Percentiles rank a stretch among this genome's conserved stretches.
These are phyloP conservation scores for Biancaea sappan DNA, from an alignment of 306 rosid species.

Conservation along the genomic window DNA sequence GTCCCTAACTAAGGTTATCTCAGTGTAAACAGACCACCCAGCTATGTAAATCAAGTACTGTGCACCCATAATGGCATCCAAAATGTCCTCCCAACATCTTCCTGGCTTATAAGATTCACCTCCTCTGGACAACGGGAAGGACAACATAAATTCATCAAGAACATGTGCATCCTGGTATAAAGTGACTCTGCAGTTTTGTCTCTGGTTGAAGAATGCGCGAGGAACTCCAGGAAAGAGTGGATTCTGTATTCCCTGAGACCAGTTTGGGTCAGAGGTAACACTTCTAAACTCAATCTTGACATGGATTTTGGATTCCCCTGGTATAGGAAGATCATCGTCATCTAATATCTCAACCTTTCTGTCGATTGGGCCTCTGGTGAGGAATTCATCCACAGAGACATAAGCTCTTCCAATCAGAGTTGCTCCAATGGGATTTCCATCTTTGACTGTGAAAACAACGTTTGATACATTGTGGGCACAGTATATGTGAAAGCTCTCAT, in stretches of 20 bases:
- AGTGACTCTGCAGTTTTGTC: constrained; percentile 65
- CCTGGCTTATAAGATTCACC: constrained; percentile 24
- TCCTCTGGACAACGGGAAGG: constrained; percentile 21
- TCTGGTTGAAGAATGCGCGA: constrained; percentile 63
- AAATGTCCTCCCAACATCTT: constrained; percentile 86
- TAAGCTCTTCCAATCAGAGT: constrained; percentile 81
- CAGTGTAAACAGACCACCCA: constrained; percentile 76
- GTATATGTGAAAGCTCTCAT: constrained; percentile 56
- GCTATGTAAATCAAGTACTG: constrained; percentile 67
- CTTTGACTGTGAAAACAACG: constrained; percentile 72
- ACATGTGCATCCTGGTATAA: constrained; percentile 87
- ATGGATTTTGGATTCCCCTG: constrained; percentile 52
- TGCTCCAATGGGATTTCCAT: constrained; percentile 66
- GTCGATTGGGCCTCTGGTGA: constrained; percentile 30
- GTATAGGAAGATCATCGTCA: constrained; percentile 53
- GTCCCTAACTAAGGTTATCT: constrained; percentile 61
- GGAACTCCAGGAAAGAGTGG: constrained; percentile 59
- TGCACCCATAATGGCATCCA: constrained; percentile 58
- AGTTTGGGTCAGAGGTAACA: constrained; percentile 35
- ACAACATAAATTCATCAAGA: constrained; percentile 9
- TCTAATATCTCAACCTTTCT: constrained; percentile 62
- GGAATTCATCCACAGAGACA: constrained; percentile 50
- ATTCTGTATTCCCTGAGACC: constrained; percentile 57
- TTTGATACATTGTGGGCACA: constrained; percentile 69
- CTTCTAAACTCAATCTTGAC: constrained; percentile 47